Base-by-base conservation (phyloP, 495 filamentous ascomycete genomes). In the Evansstolkia leycettana region DNA sequence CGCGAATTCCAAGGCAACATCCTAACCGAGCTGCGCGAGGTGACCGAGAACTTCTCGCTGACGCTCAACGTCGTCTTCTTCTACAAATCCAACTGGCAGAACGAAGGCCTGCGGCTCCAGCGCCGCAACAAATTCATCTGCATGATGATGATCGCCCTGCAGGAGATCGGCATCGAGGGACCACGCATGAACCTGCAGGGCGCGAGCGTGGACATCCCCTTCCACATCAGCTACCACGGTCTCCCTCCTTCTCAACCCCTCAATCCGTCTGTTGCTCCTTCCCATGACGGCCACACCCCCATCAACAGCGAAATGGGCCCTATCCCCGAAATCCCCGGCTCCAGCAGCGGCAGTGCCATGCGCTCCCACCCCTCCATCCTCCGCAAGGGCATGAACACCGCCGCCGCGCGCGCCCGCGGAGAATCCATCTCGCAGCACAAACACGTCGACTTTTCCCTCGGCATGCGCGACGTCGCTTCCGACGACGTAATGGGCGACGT, bases 41-140 rank as follows among this genome's bases (percentile, higher is more conserved):
- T 80, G n/a, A 61, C 62, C 10, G 74, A 80, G 34, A 74, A 69
- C 28, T 75, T 81, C 65, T 71, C 68, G 10, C 60, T 95, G 46
- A 94, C 82, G 7, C 69, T 98, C 39, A 95, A 95, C 55, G 78
- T 98, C 35, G 80, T 95, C 42, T 95, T 94, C 63, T 94, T 96
- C 62, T 94, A 94, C 69, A 98, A 95, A 54, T 84, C 81, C 34
- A 94, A 80, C 48, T 81, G 77, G 75, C 88, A 95, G 48, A 95
- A 95, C 58, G 90, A 98, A 50, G 69, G 89, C 29, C 67, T 94
- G 15, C 85, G 90, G 54, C 70, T 98, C 2, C 81, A 78, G 39
- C 75, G 90, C 11, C 82, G 88, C 36, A 98, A 98, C 62, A 92
- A 87, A 54, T 94, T 95, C 60, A 89, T 92, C 42, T 86, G 82